Evolutionary conservation across 2,329 filamentous ascomycete species (phyloP), one percentile per base, ranked within the genome.

Genomic region (Aspergillus glaucus): DNA sequence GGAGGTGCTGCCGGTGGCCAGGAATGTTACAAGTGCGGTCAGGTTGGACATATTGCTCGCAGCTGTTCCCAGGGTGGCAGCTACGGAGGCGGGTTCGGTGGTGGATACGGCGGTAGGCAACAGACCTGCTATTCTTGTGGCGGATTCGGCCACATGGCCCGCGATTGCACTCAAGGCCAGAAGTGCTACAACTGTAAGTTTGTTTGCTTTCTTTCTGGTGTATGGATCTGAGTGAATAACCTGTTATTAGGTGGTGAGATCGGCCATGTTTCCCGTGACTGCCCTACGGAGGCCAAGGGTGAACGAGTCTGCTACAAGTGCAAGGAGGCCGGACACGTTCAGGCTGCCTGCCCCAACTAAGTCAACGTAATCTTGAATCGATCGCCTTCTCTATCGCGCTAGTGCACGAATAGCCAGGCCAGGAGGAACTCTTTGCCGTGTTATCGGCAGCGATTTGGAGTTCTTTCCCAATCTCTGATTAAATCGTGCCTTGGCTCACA

Each of bases 301-400:
- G 92, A 97, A 81, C 92, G 94, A 72, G 90, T 95, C 70, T 98
- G 93, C 86, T 98, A 98, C 83, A 95, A 94, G 80, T 97, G 83
- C 80, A 84, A 84, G 75, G 79, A 86, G 72, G 80, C 83, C 60
- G 91, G 92, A 62, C 92, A 96, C 76, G 86, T 97, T 70, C 92
- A 96, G 82, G 84, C 88, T 62, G 83, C 87, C 65, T 98, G 93
- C 85, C 88, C 92, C 66, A 90, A 87, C 79, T 88, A 86, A 74
- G 62, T 50, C 46, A 45, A 47, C 37, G 50, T 48, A 22, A 36
- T 49, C 50, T 48, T 57, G 56, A 50, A 55, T 59, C 49, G 47
- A 57, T 56, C 53, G 55, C 59, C 55, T 58, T 57, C 54, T 58
- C 49, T 57, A 53, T 57, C 55, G 55, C 55, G 46, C 49, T 56